A percentile compares a stretch with the other conserved stretches of the same genome.
Conservation (phyloP, 176 grass and related monocot genomes). For the Oryza australiensis region DNA sequence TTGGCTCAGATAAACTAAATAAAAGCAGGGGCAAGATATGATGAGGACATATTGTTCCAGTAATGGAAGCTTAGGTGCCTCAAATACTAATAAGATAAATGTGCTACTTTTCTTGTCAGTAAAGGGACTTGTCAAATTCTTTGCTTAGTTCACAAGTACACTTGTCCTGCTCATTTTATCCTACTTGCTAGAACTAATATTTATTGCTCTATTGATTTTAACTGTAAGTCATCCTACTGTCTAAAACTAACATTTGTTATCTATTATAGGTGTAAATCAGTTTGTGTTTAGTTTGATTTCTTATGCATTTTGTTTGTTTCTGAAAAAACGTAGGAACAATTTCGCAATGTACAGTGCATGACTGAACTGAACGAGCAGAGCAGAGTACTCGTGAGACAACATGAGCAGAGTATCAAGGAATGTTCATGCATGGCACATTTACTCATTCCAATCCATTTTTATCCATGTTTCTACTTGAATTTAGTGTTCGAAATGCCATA, state of each 20-base stretch:
- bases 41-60: background rate
- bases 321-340: background rate
- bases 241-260: background rate
- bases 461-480: background rate
- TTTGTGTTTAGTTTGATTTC: background rate
- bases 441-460: background rate
- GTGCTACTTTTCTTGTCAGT: constrained; percentile 25
- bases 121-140: constrained; percentile 19
- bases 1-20: background rate
- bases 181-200: background rate
- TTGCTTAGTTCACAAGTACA: constrained; percentile 22
- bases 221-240: background rate
- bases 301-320: background rate
- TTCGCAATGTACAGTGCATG: background rate
- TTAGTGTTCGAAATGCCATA: background rate
- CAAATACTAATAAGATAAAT: background rate
- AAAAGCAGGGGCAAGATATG: background rate
- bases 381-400: too few relatives aligned
- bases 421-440: background rate
- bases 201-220: background rate
- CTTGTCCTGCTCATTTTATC: constrained; percentile 1
- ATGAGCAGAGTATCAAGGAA: background rate
- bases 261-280: background rate
- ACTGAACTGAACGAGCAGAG: background rate
- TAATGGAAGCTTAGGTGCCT: constrained; percentile 22